These are phyloP conservation scores for Ogataea thermomethanolica DNA, from an alignment of 805 yeast genomes.

Conservation along the genomic window DNA sequence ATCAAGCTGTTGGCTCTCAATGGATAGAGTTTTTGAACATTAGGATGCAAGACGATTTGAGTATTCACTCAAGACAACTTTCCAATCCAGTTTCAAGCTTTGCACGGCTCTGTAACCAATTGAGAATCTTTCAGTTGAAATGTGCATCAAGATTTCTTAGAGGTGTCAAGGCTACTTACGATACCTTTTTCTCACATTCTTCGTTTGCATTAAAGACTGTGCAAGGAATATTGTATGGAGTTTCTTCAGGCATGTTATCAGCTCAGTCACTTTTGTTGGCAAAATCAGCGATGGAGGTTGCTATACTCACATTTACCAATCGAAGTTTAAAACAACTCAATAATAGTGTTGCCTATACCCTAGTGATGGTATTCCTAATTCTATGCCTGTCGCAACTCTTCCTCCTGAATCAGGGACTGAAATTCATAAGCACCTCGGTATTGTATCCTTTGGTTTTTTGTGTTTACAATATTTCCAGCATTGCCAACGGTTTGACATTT, in stretches of 20 bases:
- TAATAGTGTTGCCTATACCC: constrained; percentile 43
- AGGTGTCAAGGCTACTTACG: neutral
- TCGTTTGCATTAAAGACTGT: constrained; percentile 26
- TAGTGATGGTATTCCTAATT: constrained; percentile 51
- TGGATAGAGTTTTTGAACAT: neutral
- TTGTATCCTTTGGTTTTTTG: constrained; percentile 84
- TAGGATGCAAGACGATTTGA: neutral
- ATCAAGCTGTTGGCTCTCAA: neutral
- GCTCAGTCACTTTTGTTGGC: constrained; percentile 85
- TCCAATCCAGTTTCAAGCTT: too few species aligned
- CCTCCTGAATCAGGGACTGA: constrained; percentile 70
- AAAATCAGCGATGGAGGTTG: constrained; percentile 74
- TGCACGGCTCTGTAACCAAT: too few species aligned
- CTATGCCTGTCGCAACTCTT: constrained; percentile 71
- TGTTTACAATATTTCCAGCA: constrained; percentile 69
- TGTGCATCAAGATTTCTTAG: neutral
- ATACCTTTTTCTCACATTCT: constrained; percentile 12
- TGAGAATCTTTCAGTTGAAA: neutral
- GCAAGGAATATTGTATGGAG: constrained; percentile 64
- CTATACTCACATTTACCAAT: constrained; percentile 42
- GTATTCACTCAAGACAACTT: neutral
- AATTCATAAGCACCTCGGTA: constrained; percentile 67
- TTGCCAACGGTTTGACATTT: constrained; percentile 61
- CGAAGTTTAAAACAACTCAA: constrained; percentile 32
- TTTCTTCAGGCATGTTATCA: constrained; percentile 70